These are phyloP conservation scores for Eurotiales sp. DNA, from an alignment of 2,329 filamentous ascomycete species.

Conservation along the genomic window DNA sequence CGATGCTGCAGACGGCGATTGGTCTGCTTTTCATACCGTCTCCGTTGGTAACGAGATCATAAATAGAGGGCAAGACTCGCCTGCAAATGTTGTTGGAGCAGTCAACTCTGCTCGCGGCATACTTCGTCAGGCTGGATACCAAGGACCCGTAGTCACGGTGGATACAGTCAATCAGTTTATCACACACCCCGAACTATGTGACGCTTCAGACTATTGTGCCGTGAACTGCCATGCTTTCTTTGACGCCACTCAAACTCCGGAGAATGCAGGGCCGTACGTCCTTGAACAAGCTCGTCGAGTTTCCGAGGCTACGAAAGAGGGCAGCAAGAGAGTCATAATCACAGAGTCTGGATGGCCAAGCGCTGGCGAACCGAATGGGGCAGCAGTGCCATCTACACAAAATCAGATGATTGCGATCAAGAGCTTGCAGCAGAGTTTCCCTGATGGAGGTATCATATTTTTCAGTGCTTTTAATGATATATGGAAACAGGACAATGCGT, in stretches of 20 bases:
- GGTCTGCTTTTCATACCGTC: conserved; percentile 66
- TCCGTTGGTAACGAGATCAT: conserved; percentile 79
- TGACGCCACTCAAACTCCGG: conserved; percentile 59
- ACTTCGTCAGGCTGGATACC: conserved; percentile 62
- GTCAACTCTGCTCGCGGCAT: conserved; percentile 55
- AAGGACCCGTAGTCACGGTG: conserved; percentile 71
- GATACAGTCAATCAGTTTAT: conserved; percentile 72
- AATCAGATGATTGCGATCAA: conserved; percentile 65
- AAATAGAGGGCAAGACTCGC: conserved; percentile 57
- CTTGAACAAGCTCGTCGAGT: conserved; percentile 51
- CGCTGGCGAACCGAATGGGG: conserved; percentile 61
- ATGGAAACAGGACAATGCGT: conserved; percentile 67
- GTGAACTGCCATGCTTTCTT: conserved; percentile 85
- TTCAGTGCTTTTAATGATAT: conserved; percentile 76
- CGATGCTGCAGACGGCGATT: conserved; percentile 58
- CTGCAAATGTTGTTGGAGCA: conserved; percentile 53
- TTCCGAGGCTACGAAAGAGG: conserved; percentile 35
- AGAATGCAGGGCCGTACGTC: conserved; percentile 65
- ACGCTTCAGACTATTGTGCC: conserved; percentile 71
- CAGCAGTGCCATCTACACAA: conserved; percentile 63
- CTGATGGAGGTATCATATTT: conserved; percentile 54
- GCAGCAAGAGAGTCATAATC: conserved; percentile 63
- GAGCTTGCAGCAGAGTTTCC: conserved; percentile 61
- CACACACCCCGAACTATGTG: conserved; percentile 65
- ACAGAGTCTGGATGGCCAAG: conserved; percentile 85